These are phyloP conservation scores for Uronychia binucleata DNA, from an alignment of 73 alveolate species.

Conservation along the genomic window DNA sequence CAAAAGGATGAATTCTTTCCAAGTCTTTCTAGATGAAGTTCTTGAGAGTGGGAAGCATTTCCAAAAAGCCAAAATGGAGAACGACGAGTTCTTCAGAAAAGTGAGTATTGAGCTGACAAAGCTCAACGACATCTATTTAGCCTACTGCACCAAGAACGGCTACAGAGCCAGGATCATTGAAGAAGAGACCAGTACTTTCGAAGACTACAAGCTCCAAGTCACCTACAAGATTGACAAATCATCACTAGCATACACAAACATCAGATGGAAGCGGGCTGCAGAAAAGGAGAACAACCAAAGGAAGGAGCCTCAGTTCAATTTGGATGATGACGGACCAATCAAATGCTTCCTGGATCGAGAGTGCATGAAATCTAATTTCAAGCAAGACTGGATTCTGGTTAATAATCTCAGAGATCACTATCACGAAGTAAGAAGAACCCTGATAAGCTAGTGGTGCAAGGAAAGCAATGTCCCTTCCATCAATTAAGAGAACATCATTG, in stretches of 20 bases:
- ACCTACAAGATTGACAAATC: neutral
- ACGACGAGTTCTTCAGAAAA: neutral
- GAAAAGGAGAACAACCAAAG: no score
- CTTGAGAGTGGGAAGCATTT: conserved; percentile 11
- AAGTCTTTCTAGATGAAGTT: neutral
- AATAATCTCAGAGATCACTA: conserved; percentile 9
- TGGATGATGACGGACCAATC: neutral
- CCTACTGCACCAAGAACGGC: conserved; percentile 23
- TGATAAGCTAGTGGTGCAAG: conserved; percentile 8
- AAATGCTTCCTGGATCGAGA: conserved; percentile 3
- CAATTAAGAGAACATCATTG: conserved; percentile 2
- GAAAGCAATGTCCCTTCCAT: neutral
- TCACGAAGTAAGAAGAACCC: no score
- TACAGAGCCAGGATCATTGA: conserved; percentile 2
- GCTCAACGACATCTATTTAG: neutral
- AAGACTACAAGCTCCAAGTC: neutral
- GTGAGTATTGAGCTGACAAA: neutral
- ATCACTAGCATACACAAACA: conserved; percentile 9
- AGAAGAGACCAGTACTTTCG: conserved; percentile 2
- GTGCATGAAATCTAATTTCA: conserved; percentile 1
- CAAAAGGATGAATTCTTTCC: conserved; percentile 9
- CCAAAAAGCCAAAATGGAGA: conserved; percentile 2
- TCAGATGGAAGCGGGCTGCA: conserved; percentile 18
- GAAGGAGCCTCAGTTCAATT: no score
- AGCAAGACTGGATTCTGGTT: conserved; percentile 9